Percentiles rank a stretch among this genome's conserved stretches.
phyloP scores from a whole-genome alignment of 2,329 filamentous ascomycete species.

The Calonectria pseudoreteaudii region DNA sequence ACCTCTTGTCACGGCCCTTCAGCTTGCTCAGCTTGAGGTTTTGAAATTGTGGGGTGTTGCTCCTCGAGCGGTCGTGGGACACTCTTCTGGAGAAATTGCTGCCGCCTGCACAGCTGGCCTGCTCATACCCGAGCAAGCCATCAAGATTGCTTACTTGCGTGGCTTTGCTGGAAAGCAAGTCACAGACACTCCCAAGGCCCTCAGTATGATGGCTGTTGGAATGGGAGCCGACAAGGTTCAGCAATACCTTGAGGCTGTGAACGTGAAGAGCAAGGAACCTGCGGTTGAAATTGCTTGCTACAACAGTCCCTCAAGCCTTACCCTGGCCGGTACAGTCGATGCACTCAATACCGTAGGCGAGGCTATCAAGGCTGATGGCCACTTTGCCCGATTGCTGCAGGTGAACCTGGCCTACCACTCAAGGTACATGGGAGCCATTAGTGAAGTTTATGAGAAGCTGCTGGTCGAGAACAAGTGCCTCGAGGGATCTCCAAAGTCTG shows the following conservation, averaged over 20 bases:
- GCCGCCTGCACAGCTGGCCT: conserved; percentile 44
- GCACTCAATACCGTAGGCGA: conserved; percentile 9
- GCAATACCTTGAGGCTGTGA: conserved; percentile 15
- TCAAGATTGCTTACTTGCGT: conserved; percentile 47
- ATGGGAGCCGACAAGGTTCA: conserved; percentile 15
- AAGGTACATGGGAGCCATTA: conserved; percentile 12
- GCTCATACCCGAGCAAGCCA: conserved; percentile 37
- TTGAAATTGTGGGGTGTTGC: conserved; percentile 41
- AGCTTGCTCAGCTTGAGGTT: conserved; percentile 53
- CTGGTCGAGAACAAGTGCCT: conserved; percentile 27
- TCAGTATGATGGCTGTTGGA: conserved; percentile 21
- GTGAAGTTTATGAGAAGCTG: conserved; percentile 12
- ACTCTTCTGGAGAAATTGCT: conserved; percentile 53
- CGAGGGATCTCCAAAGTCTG: conserved; percentile 1
- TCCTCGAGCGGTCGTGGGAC: conserved; percentile 46
- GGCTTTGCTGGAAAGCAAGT: conserved; percentile 32
- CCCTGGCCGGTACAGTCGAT: conserved; percentile 12
- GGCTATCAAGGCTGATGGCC: conserved; percentile 11
- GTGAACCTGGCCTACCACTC: conserved; percentile 18
- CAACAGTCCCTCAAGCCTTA: conserved; percentile 19
- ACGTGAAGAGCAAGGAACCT: neutral
- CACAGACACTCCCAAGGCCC: neutral
- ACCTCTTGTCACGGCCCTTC: conserved; percentile 54
- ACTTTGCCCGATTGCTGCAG: conserved; percentile 15
- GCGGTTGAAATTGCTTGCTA: conserved; percentile 16